Evolutionary conservation across 345 rosid genomes (phyloP).

Genomic region (Cardamine occulta): DNA sequence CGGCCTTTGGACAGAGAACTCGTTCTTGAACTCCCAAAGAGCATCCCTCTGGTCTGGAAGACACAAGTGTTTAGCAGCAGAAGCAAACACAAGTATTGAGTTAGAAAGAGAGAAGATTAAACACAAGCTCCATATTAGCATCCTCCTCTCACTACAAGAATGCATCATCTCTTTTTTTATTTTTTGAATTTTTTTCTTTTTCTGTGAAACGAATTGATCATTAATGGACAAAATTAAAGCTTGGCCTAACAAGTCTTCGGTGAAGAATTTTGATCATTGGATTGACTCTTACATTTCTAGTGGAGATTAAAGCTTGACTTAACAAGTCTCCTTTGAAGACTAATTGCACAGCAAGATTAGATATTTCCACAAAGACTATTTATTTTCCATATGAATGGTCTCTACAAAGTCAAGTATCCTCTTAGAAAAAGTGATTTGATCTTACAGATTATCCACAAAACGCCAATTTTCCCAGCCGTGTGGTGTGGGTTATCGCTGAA

Average conservation of each 20-base stretch:
- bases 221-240: background rate
- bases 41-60: conserved; percentile 20
- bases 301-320: no score
- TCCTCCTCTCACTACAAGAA: background rate
- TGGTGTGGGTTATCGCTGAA: no score
- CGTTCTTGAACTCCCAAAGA: conserved; percentile 26
- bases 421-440: no score
- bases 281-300: no score
- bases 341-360: no score
- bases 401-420: no score
- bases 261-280: background rate
- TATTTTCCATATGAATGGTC: no score
- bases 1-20: background rate
- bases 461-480: no score
- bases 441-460: no score
- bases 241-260: background rate
- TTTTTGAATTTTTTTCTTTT: no score
- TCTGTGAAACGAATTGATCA: background rate
- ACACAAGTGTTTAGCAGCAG: background rate
- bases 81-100: background rate
- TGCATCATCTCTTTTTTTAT: background rate
- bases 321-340: no score
- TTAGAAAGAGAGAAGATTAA: background rate
- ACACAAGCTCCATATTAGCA: conserved; percentile 3
- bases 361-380: no score